phyloP scores from a whole-genome alignment of 2,329 filamentous ascomycete species.

The Colletotrichum cordylinicola region DNA sequence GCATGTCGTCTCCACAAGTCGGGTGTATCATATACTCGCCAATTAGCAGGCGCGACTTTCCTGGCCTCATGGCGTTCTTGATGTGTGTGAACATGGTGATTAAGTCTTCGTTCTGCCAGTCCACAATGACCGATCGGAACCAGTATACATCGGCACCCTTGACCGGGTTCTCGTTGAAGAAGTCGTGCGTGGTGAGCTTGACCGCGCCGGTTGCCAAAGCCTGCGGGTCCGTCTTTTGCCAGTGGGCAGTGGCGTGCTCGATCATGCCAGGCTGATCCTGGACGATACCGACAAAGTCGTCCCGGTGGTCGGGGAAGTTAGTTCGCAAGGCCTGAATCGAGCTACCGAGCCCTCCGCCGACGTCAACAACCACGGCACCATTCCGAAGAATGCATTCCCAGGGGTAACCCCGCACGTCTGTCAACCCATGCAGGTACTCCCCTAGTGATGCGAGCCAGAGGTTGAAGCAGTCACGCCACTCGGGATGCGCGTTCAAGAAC shows the following conservation, averaged over 20 bases:
- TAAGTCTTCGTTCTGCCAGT: conserved; percentile 12
- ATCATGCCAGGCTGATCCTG: conserved; percentile 19
- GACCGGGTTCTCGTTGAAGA: conserved; percentile 62
- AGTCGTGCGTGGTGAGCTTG: conserved; percentile 56
- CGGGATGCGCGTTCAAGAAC: conserved; percentile 7
- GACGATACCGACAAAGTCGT: conserved; percentile 5
- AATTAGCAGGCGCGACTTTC: conserved; percentile 11
- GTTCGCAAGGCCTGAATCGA: conserved; percentile 3
- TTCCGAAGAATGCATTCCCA: not conserved
- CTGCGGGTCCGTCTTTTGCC: conserved; percentile 4
- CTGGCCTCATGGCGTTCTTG: conserved; percentile 1
- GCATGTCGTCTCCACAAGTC: conserved; percentile 5
- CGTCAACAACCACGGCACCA: conserved; percentile 6
- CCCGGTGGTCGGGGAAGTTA: not conserved
- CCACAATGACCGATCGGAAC: conserved; percentile 12
- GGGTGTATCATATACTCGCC: conserved; percentile 16
- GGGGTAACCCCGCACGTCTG: conserved; percentile 12
- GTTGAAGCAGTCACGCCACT: conserved; percentile 13
- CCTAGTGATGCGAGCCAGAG: conserved; percentile 1
- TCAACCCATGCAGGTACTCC: conserved; percentile 7
- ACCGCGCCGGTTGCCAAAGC: conserved; percentile 27
- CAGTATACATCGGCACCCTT: conserved; percentile 51
- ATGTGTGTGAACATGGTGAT: conserved; percentile 11
- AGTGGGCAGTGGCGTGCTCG: not conserved
- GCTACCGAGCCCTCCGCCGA: conserved; percentile 15